Evolutionary conservation across 1,284 basidiomycete genomes (phyloP).

Genomic region (Heterobasidion occidentale): DNA sequence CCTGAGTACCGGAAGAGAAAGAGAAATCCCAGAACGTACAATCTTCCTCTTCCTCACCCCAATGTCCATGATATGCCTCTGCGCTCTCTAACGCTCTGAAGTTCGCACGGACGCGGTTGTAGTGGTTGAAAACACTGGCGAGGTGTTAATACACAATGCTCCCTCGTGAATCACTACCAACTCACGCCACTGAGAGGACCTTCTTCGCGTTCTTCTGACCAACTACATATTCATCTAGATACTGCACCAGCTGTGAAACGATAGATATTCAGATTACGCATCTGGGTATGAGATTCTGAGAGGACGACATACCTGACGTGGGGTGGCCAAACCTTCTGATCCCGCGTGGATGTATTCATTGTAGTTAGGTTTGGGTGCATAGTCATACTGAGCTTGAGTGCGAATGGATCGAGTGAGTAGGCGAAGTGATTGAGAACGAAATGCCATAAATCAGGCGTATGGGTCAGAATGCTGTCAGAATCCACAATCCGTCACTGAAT

Average conservation of each 20-base stretch:
- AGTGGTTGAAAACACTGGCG: slow-evolving; percentile 85
- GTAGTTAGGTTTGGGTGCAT: slow-evolving; percentile 23
- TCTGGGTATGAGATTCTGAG: neutral
- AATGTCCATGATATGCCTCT: slow-evolving; percentile 22
- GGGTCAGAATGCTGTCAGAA: too few species aligned
- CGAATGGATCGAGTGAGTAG: slow-evolving; percentile 23
- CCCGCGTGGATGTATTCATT: slow-evolving; percentile 16
- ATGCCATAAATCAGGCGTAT: slow-evolving; percentile 1
- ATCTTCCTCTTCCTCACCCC: slow-evolving; percentile 15
- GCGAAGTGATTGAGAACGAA: slow-evolving; percentile 11
- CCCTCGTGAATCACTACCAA: neutral
- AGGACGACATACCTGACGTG: slow-evolving; percentile 47
- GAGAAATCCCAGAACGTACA: slow-evolving; percentile 20
- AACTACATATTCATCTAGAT: slow-evolving; percentile 86
- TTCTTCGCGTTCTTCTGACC: slow-evolving; percentile 93
- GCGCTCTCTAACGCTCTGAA: slow-evolving; percentile 38
- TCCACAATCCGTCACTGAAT: neutral
- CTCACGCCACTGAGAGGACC: slow-evolving; percentile 63
- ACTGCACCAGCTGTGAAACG: slow-evolving; percentile 63
- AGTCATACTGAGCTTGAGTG: slow-evolving; percentile 38
- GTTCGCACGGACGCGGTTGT: slow-evolving; percentile 73
- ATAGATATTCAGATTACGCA: neutral
- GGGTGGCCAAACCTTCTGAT: slow-evolving; percentile 50
- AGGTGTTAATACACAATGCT: slow-evolving; percentile 3
- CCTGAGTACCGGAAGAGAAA: neutral